Percentiles rank a stretch among this genome's conserved stretches.
Conservation (phyloP, 108 stramenopile genomes). For the Seminavis robusta region DNA sequence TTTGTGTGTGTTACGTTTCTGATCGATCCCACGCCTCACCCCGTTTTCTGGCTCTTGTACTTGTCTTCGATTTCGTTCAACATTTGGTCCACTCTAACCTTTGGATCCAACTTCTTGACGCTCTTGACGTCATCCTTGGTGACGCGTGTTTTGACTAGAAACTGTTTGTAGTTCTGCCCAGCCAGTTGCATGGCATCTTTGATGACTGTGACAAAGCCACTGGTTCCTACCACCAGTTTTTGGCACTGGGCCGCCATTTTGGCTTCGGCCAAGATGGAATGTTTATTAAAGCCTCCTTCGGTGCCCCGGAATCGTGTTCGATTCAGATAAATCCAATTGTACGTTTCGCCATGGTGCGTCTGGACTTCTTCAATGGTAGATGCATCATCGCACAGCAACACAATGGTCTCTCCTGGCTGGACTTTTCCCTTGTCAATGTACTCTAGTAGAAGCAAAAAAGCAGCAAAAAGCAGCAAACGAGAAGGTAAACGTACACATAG, state of each 20-base stretch:
- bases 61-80: too few species aligned
- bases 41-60: too few species aligned
- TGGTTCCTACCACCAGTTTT: slow-evolving; percentile 6
- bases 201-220: slow-evolving; percentile 2
- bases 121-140: too few species aligned
- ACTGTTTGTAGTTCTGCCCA: too few species aligned
- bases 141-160: too few species aligned
- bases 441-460: too few species aligned
- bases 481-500: too few species aligned
- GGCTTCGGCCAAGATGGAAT: slow-evolving; percentile 13
- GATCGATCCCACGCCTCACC: too few species aligned
- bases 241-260: slow-evolving; percentile 1
- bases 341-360: slow-evolving; percentile 1
- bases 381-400: slow-evolving; percentile 26
- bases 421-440: slow-evolving; percentile 5
- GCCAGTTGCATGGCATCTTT: not conserved
- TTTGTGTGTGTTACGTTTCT: too few species aligned
- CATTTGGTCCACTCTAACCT: too few species aligned
- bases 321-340: slow-evolving; percentile 28
- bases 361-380: slow-evolving; percentile 23
- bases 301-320: slow-evolving; percentile 12
- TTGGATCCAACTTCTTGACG: too few species aligned
- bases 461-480: too few species aligned
- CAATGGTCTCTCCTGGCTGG: slow-evolving; percentile 8
- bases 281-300: slow-evolving; percentile 17